These are phyloP conservation scores for Clonostachys solani DNA, from an alignment of 2,329 filamentous ascomycete genomes.

Conservation along the genomic window DNA sequence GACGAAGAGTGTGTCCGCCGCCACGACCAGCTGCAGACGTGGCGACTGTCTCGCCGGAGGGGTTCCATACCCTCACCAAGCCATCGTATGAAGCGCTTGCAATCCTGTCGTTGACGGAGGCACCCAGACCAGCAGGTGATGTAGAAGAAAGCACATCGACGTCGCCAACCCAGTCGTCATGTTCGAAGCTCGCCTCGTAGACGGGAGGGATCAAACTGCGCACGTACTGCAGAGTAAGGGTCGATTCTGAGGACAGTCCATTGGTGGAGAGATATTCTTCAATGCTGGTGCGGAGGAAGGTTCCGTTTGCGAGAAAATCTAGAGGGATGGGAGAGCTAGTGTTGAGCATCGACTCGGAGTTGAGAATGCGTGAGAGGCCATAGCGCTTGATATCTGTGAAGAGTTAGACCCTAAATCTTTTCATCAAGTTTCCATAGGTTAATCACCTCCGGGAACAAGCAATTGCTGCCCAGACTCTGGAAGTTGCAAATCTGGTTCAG, in stretches of 20 bases:
- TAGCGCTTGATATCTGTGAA: slow-evolving; percentile 62
- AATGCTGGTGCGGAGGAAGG: slow-evolving; percentile 82
- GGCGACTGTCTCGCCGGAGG: slow-evolving; percentile 78
- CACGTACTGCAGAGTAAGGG: slow-evolving; percentile 87
- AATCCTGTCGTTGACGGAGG: slow-evolving; percentile 47
- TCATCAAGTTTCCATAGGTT: slow-evolving; percentile 7
- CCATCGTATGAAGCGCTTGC: slow-evolving; percentile 95
- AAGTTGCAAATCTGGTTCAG: slow-evolving; percentile 56
- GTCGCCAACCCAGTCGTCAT: slow-evolving; percentile 93
- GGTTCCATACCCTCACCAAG: slow-evolving; percentile 82
- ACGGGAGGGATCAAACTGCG: slow-evolving; percentile 84
- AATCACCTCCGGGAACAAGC: slow-evolving; percentile 54
- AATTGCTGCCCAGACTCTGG: slow-evolving; percentile 59
- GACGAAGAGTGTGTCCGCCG: slow-evolving; percentile 70
- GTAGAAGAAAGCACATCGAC: slow-evolving; percentile 75
- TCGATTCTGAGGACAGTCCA: slow-evolving; percentile 85
- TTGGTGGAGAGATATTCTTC: slow-evolving; percentile 85
- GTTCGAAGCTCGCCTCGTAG: slow-evolving; percentile 88
- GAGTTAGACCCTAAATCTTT: slow-evolving; percentile 1
- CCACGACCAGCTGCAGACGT: slow-evolving; percentile 63
- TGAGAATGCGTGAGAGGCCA: slow-evolving; percentile 66
- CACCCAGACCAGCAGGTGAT: slow-evolving; percentile 50
- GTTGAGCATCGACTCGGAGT: slow-evolving; percentile 68
- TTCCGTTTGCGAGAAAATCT: slow-evolving; percentile 94
- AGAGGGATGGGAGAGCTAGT: slow-evolving; percentile 68